Base-by-base conservation (phyloP, 169 alveolate species). In the Eimeria maxima region DNA sequence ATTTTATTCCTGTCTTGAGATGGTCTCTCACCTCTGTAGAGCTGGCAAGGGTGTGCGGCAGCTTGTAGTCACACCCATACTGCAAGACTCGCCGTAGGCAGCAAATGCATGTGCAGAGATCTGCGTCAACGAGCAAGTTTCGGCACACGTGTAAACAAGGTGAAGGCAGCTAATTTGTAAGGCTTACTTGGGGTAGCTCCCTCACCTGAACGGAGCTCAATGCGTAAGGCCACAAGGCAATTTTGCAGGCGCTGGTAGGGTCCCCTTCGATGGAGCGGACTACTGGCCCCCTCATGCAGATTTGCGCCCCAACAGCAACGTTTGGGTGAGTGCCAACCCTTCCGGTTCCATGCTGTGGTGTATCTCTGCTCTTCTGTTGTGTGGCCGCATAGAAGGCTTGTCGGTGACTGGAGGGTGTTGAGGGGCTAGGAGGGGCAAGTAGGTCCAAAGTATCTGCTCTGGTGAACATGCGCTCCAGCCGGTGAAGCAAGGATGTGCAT, bases 31-130 rank as follows among this genome's bases (percentile, higher is more conserved):
- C 93, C 93, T 57, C 44, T 44, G 42, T n/a, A 87, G 44, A 10
- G 93, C 83, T 38, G 93, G 93, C 57, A 87, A 50, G 29, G 93
- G 93, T 4, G 93, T 87, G 81, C 93, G 63, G 53, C 93, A 87
- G 80, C 80, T 87, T 22, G 93, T 87, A 14, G 93, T 87, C 57
- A 87, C 83, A 10, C 65, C 78, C 81, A 63, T 10, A 47, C 93
- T 87, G 81, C 83, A 87, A 22, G 93, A 81, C 81, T 87, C 93
- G 27, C 83, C 93, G 53, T 57, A 24, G 65, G 93, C 60, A 29
- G 93, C 74, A 71, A 87, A 87, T 29, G 93, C 44, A 47, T 87
- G 65, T 7, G 83, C 60, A 57, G 93, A 87, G 53, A 63, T 38
- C 93, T 87, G 83, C 38, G n/a, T 4, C 69, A 60, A 63, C 45